phyloP scores from a whole-genome alignment of 805 yeast genomes.

The Tetrapisispora taiwanensis region DNA sequence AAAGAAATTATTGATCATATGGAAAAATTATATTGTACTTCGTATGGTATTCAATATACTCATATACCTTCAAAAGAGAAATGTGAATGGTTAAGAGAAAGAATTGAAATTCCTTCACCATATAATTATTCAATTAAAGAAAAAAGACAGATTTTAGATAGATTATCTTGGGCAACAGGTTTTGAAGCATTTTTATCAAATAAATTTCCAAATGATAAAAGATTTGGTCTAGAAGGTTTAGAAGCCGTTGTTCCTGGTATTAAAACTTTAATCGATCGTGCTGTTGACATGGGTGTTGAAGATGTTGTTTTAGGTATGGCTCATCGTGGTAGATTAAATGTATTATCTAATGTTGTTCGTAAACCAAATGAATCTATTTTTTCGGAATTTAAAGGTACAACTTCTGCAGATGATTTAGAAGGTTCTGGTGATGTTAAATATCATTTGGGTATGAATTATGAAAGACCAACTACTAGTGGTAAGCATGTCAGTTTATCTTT shows the following conservation, averaged over 20 bases:
- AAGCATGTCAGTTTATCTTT: slow-evolving; percentile 88
- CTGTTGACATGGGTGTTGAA: slow-evolving; percentile 87
- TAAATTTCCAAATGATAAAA: slow-evolving; percentile 95
- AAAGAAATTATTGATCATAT: slow-evolving; percentile 69
- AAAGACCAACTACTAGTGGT: slow-evolving; percentile 98
- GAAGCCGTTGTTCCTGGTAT: slow-evolving; percentile 95
- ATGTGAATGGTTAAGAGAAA: slow-evolving; percentile 97
- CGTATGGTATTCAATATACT: slow-evolving; percentile 89
- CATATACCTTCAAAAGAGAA: slow-evolving; percentile 92
- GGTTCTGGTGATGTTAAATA: slow-evolving; percentile 99
- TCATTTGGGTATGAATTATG: slow-evolving; percentile 98
- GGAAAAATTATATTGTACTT: slow-evolving; percentile 76
- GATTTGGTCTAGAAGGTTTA: slow-evolving; percentile 98
- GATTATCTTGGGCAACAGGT: slow-evolving; percentile 92
- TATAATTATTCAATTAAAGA: slow-evolving; percentile 75
- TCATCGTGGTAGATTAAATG: slow-evolving; percentile 97
- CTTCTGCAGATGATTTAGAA: slow-evolving; percentile 63
- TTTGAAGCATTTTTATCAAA: slow-evolving; percentile 89
- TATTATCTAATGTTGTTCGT: slow-evolving; percentile 95
- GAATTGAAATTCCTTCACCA: slow-evolving; percentile 87
- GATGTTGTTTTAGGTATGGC: slow-evolving; percentile 99
- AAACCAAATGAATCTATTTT: slow-evolving; percentile 97
- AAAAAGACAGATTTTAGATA: slow-evolving; percentile 91
- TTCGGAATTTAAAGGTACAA: slow-evolving; percentile 80
- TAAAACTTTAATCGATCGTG: slow-evolving; percentile 87